Evolutionary conservation across 352 stramenopile species (phyloP).

Genomic region (Blastocystis sp.): DNA sequence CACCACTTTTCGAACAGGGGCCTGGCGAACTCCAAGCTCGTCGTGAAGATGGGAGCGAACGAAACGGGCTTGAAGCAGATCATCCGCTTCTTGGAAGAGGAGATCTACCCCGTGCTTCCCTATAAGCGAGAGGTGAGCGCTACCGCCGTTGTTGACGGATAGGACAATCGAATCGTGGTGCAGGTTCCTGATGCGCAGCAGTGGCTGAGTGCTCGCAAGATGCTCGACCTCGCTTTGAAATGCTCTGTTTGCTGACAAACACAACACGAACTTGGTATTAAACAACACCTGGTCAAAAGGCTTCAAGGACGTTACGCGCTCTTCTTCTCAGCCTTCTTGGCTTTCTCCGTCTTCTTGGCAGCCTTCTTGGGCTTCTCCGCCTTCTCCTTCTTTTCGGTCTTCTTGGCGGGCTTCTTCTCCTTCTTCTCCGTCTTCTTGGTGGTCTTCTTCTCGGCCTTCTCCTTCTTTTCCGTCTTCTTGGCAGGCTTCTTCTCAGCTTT

Average conservation of each 20-base stretch:
- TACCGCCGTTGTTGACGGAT: neutral
- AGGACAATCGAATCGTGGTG: constrained; percentile 16
- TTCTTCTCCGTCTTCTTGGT: constrained; percentile 31
- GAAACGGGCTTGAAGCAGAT: constrained; percentile 17
- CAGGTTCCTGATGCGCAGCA: neutral
- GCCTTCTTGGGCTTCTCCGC: neutral
- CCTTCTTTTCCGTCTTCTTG: neutral
- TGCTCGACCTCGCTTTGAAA: constrained; percentile 19
- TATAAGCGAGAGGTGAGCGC: constrained; percentile 8
- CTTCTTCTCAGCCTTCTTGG: constrained; percentile 47
- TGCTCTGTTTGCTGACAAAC: constrained; percentile 65
- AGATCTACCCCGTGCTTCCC: constrained; percentile 33
- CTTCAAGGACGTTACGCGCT: constrained; percentile 1
- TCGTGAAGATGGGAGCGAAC: constrained; percentile 44
- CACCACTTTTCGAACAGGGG: neutral
- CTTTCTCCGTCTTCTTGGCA: constrained; percentile 3
- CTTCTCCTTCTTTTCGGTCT: neutral
- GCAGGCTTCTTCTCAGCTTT: neutral
- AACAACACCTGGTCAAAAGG: constrained; percentile 56
- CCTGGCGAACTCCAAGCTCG: neutral
- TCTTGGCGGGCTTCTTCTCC: constrained; percentile 36
- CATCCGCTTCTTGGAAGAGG: constrained; percentile 24
- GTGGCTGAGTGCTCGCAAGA: constrained; percentile 47
- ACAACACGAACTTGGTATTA: constrained; percentile 31
- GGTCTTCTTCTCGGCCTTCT: constrained; percentile 47